Evolutionary conservation across 148 eudicot genomes (phyloP).

Genomic region (Rhododendron williamsianum): DNA sequence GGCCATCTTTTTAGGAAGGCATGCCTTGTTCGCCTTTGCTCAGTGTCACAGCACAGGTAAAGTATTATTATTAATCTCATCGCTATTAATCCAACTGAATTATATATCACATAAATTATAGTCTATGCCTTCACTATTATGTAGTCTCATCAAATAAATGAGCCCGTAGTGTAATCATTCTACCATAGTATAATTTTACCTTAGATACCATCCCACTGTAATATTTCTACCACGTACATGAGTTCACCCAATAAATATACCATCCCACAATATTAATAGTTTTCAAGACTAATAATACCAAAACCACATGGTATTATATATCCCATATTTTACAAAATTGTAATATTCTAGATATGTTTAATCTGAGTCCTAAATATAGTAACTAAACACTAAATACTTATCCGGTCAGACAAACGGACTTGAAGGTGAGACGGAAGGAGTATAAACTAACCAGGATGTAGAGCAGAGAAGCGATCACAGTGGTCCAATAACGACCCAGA

Average conservation of each 20-base stretch:
- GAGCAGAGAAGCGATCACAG: slow-evolving; percentile 33
- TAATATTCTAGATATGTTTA: background rate
- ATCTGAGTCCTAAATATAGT: background rate
- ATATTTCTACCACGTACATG: background rate
- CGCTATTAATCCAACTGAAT: background rate
- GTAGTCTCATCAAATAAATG: no score
- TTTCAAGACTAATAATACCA: background rate
- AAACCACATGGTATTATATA: background rate
- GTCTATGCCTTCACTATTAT: no score
- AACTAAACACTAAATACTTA: background rate
- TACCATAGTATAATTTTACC: background rate
- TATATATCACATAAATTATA: no score
- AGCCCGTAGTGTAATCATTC: no score
- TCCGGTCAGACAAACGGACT: background rate
- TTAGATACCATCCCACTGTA: background rate
- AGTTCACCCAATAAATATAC: no score
- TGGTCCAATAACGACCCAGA: slow-evolving; percentile 46
- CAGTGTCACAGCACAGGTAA: no score
- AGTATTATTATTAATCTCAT: background rate
- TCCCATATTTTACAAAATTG: background rate
- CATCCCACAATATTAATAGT: background rate
- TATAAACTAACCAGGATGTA: slow-evolving; percentile 39
- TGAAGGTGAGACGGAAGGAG: background rate
- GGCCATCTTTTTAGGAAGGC: no score
- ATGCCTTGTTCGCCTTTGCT: no score